phyloP scores from a whole-genome alignment of 2,329 filamentous ascomycete genomes.

The Pseudonectria foliicola region DNA sequence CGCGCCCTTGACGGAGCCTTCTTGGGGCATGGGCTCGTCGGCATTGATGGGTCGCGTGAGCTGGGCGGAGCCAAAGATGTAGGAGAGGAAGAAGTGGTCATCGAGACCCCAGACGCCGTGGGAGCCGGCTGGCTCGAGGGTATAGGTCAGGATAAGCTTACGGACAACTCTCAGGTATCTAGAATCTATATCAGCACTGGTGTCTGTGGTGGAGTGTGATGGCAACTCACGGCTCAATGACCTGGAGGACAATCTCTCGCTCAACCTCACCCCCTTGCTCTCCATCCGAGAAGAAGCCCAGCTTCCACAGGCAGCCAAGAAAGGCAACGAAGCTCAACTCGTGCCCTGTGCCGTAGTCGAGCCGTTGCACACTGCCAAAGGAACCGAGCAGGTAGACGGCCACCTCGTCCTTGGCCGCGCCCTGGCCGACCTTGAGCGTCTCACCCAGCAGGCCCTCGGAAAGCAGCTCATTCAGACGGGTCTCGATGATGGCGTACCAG shows the following conservation, averaged over 20 bases:
- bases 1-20: slow-evolving; percentile 67
- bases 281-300: slow-evolving; percentile 66
- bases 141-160: slow-evolving; percentile 81
- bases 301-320: slow-evolving; percentile 81
- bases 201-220: neutral
- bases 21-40: slow-evolving; percentile 57
- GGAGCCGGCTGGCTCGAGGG: slow-evolving; percentile 87
- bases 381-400: slow-evolving; percentile 72
- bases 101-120: slow-evolving; percentile 99
- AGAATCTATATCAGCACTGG: neutral
- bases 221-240: slow-evolving; percentile 74
- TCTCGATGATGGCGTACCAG: slow-evolving; percentile 68
- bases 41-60: slow-evolving; percentile 67
- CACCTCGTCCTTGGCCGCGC: slow-evolving; percentile 59
- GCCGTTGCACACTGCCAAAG: slow-evolving; percentile 80
- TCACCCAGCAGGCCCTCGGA: slow-evolving; percentile 22
- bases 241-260: slow-evolving; percentile 70
- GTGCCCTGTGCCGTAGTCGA: slow-evolving; percentile 96
- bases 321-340: slow-evolving; percentile 94
- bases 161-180: slow-evolving; percentile 78
- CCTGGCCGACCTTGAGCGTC: slow-evolving; percentile 24
- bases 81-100: slow-evolving; percentile 89
- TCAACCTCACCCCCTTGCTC: slow-evolving; percentile 52
- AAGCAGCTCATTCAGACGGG: slow-evolving; percentile 39
- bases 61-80: slow-evolving; percentile 92